These are phyloP conservation scores for Leccinum uliginosum DNA, from an alignment of 768 basidiomycete species.

Conservation along the genomic window DNA sequence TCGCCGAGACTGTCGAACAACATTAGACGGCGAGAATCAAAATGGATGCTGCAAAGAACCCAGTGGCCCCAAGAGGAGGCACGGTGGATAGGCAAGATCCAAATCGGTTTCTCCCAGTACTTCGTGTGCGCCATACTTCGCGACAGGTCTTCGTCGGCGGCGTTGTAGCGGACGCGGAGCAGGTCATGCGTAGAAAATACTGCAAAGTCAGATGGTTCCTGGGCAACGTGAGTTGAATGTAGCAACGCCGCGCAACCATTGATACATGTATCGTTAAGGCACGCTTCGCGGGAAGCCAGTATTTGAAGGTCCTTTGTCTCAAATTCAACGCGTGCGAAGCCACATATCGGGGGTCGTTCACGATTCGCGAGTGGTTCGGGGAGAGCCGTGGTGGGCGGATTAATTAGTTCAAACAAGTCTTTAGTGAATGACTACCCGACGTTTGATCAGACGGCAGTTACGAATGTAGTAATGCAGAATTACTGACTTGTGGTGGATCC, in stretches of 20 bases:
- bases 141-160: slow-evolving; percentile 22
- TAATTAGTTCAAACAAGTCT: not conserved
- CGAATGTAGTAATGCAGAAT: too few relatives aligned
- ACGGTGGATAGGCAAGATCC: slow-evolving; percentile 38
- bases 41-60: slow-evolving; percentile 23
- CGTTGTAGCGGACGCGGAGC: not conserved
- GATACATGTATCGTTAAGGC: slow-evolving; percentile 8
- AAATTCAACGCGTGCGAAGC: slow-evolving; percentile 1
- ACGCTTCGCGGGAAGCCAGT: not conserved
- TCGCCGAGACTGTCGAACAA: too few relatives aligned
- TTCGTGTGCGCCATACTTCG: not conserved
- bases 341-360: not conserved
- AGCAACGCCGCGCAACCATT: slow-evolving; percentile 13
- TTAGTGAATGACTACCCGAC: not conserved
- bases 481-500: too few relatives aligned
- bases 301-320: slow-evolving; percentile 2
- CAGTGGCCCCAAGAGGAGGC: slow-evolving; percentile 24
- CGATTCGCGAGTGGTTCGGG: too few relatives aligned
- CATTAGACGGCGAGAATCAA: too few relatives aligned
- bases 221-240: not conserved
- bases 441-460: too few relatives aligned
- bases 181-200: slow-evolving; percentile 11
- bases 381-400: not conserved
- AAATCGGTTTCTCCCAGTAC: slow-evolving; percentile 31
- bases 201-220: not conserved